Evolutionary conservation across 495 filamentous ascomycete species (phyloP), one percentile per base, ranked within the genome.

Genomic region (Talaromyces thailandensis): DNA sequence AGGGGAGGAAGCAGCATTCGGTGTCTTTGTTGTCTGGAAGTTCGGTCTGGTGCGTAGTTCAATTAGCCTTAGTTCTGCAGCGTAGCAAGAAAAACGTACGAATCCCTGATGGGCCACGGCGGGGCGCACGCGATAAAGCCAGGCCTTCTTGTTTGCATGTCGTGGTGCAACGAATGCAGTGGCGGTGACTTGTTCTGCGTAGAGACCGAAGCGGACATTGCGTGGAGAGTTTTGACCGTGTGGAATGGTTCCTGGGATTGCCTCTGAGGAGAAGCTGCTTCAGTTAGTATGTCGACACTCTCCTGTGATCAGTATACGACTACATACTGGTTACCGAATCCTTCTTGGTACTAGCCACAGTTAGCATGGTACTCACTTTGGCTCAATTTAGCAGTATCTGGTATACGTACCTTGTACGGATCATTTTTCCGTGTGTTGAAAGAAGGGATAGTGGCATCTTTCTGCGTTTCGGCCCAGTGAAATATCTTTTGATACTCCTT

Each of bases 401-500:
- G 50, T 25, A 31, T 14, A 65, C 66, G 43, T 73, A 81, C 78
- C 71, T 78, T 66, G 67, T 81, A 83, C 37, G 79, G 81, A 64
- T 83, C 79, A 66, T 82, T 83, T 56, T 74, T 75, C 61, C 79
- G 72, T 57, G 72, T 77, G 50, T 64, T 65, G 60, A 81, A 81
- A 7, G 79, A 80, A 55, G 79, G 79, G 45, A 80, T 75, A 1
- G 67, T 62, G 18, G 71, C 79, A 69, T 81, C 72, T 68, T 82
- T 78, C 60, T 84, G 81, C 2, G 80, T 82, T 67, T 82, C 80
- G 11, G 79, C 80, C 81, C 81, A 82, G 67, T 83, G 80, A 74
- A 84, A 82, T 58, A 84, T 81, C 56, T 81, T 76, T 65, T 83
- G 80, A 67, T 82, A 84, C 60, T 82, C 80, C 64, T 69, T 65